Evolutionary conservation across 306 rosid genomes (phyloP).

Genomic region (Vachellia collinsii): DNA sequence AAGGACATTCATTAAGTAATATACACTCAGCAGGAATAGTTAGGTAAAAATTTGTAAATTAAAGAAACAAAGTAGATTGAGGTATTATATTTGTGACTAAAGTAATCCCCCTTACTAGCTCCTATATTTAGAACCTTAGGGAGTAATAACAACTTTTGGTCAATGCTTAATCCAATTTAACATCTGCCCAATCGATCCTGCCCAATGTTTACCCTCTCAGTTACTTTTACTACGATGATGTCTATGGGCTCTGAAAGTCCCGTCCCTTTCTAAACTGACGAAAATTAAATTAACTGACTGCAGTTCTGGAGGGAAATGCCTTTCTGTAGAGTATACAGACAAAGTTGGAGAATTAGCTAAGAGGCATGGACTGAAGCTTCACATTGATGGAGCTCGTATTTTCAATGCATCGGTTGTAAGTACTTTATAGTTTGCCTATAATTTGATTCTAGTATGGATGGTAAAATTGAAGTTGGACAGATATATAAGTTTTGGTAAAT

Average conservation of each 20-base stretch:
- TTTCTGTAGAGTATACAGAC: slow-evolving; percentile 81
- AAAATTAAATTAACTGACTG: slow-evolving; percentile 32
- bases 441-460: slow-evolving; percentile 19
- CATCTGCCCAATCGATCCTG: background rate
- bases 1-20: too few species aligned
- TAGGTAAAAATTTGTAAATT: too few species aligned
- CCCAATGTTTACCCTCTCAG: background rate
- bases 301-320: slow-evolving; percentile 92
- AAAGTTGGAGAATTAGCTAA: slow-evolving; percentile 84
- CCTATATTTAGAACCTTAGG: too few species aligned
- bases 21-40: too few species aligned
- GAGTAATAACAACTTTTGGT: too few species aligned
- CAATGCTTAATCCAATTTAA: too few species aligned
- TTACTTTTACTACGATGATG: too few species aligned
- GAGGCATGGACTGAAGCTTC: slow-evolving; percentile 91
- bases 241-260: background rate
- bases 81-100: too few species aligned
- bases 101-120: too few species aligned
- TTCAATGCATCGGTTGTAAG: slow-evolving; percentile 88
- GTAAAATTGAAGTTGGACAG: background rate
- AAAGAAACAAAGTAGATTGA: too few species aligned
- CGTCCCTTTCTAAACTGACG: slow-evolving; percentile 9
- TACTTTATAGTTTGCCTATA: slow-evolving; percentile 17
- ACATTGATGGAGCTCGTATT: slow-evolving; percentile 94
- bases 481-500: background rate